Base-by-base conservation (phyloP, 176 grass and related monocot species). In the Oryza punctata region DNA sequence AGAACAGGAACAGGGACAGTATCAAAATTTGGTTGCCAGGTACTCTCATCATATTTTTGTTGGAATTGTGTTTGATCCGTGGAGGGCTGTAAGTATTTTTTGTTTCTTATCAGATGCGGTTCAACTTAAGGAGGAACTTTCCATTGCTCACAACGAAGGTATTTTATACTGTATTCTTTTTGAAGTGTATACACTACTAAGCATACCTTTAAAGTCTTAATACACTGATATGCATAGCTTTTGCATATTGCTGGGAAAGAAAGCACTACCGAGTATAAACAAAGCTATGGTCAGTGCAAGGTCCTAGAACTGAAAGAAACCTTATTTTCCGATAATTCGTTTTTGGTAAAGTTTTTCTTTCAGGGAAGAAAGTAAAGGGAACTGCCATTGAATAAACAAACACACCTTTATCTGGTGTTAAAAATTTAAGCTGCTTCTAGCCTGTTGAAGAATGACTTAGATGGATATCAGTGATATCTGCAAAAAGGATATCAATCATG, bases 71-170 rank as follows among this genome's bases (percentile, higher is more conserved):
- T 57, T 88, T 84, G 89, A 50, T 50, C 47, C 81, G 81, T 94
- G 95, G 88, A 88, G 93, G 67, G 95, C 90, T 16, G 94, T 97
- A 88, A 88, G 94, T 87, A 45, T 18, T 16, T 50, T 50, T 50
- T 50, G 4, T 50, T 18, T 50, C 10, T 43, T 54, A 88, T 43
- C 28, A 97, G 94, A 90, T 91, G 94, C 45, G 91, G 63, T 97
- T 97, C 73, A 97, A 97, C 85, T 94, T 97, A 78, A 88, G 94
- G 78, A 97, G 87, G 66, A 90, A 73, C 24, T 91, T 97, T 50
- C 94, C 91, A 9, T 73, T 97, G 73, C 82, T 97, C 12, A 97
- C 94, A 76, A 97, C 94, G 19, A 97, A 97, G 94, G 94, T 97
- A 90, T 15, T 47, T 50, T 50, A 50, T 50, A 16, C 11, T 50